phyloP scores from a whole-genome alignment of 805 yeast species.

The Groenewaldozyma salmanticensis region DNA sequence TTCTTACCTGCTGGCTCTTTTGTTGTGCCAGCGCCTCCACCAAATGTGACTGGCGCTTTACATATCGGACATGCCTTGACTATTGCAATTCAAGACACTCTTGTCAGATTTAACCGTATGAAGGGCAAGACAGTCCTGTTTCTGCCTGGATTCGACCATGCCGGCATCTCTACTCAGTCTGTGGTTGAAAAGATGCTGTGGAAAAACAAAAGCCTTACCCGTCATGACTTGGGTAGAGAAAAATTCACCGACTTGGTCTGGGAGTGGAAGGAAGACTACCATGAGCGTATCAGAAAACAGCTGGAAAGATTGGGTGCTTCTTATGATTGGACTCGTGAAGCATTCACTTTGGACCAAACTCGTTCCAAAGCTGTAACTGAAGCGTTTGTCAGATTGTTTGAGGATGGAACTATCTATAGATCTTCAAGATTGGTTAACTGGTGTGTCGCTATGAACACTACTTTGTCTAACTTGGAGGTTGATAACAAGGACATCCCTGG shows the following conservation, averaged over 20 bases:
- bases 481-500: slow-evolving; percentile 86
- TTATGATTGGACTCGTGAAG: slow-evolving; percentile 92
- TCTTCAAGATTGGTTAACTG: slow-evolving; percentile 90
- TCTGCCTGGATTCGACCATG: slow-evolving; percentile 97
- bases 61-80: slow-evolving; percentile 99
- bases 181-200: slow-evolving; percentile 94
- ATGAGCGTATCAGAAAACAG: slow-evolving; percentile 73
- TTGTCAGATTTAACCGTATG: slow-evolving; percentile 94
- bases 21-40: slow-evolving; percentile 97
- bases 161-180: slow-evolving; percentile 97
- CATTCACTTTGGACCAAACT: slow-evolving; percentile 79
- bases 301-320: slow-evolving; percentile 88
- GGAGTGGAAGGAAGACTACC: slow-evolving; percentile 98
- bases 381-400: slow-evolving; percentile 84
- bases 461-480: slow-evolving; percentile 92
- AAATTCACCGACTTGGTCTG: slow-evolving; percentile 79
- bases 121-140: slow-evolving; percentile 88
- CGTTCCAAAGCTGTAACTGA: slow-evolving; percentile 75
- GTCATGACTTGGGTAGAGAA: slow-evolving; percentile 95
- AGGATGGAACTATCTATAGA: slow-evolving; percentile 92
- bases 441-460: slow-evolving; percentile 92
- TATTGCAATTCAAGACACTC: slow-evolving; percentile 85
- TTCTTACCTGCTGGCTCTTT: slow-evolving; percentile 75
- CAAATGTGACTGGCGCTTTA: slow-evolving; percentile 96
- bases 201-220: slow-evolving; percentile 78